These are phyloP conservation scores for Dianthus caryophyllus DNA, from an alignment of 148 eudicot genomes.

Conservation along the genomic window DNA sequence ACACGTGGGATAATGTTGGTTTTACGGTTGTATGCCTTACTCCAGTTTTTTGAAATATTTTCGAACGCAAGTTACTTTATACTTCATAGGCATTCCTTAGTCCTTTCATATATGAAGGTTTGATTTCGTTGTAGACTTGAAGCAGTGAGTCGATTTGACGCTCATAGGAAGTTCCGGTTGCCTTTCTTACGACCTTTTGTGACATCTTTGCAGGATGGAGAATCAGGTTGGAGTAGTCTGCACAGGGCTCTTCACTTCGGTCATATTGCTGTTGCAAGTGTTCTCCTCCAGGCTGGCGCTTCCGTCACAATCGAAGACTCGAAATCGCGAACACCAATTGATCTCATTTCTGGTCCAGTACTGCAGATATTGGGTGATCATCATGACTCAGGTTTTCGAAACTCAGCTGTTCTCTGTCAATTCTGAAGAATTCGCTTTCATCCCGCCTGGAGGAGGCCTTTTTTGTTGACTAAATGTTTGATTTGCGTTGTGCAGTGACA, in stretches of 20 bases:
- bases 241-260: conserved; percentile 96
- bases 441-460: background rate
- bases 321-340: conserved; percentile 80
- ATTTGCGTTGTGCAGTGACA: conserved; percentile 38
- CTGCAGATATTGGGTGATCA: conserved; percentile 53
- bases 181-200: background rate
- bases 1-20: background rate
- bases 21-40: background rate
- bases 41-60: background rate
- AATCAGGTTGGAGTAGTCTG: conserved; percentile 99
- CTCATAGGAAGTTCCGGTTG: conserved; percentile 2
- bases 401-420: conserved; percentile 1
- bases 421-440: background rate
- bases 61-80: background rate
- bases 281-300: conserved; percentile 81
- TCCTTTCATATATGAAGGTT: background rate
- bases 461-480: conserved; percentile 7
- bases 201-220: conserved; percentile 71
- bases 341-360: conserved; percentile 92
- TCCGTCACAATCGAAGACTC: conserved; percentile 70
- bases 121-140: background rate
- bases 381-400: conserved; percentile 48
- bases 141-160: conserved; percentile 3
- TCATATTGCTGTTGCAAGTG: conserved; percentile 87
- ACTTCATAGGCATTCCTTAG: background rate